Percentiles rank a stretch among this genome's conserved stretches.
Conservation (phyloP, 202 grass and related monocot species). For the Schoenoplectus triqueter region DNA sequence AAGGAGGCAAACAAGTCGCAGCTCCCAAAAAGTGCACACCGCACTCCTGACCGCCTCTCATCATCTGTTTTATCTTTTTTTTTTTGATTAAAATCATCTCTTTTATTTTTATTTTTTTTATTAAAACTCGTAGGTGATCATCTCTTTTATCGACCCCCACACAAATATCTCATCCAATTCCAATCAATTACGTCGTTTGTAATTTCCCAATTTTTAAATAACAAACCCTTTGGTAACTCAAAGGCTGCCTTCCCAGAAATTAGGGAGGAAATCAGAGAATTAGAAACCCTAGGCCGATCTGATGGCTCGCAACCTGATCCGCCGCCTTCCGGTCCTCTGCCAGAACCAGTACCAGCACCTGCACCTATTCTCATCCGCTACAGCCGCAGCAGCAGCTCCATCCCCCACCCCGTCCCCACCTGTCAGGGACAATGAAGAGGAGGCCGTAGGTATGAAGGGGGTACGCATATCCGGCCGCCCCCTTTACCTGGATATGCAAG, state of each 20-base stretch:
- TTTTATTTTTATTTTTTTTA: too few species aligned
- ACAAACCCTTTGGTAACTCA: neutral
- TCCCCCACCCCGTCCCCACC: neutral
- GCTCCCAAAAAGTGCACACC: neutral
- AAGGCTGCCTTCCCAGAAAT: constrained; percentile 5
- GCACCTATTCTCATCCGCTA: constrained; percentile 26
- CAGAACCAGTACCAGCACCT: constrained; percentile 13
- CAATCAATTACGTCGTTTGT: neutral
- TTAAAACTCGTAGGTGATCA: neutral
- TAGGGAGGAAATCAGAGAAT: constrained; percentile 18
- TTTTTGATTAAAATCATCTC: too few species aligned
- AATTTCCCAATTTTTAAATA: constrained; percentile 13
- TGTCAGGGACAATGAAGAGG: constrained; percentile 35
- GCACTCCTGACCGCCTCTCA: neutral
- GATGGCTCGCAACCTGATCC: constrained; percentile 40
- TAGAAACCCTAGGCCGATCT: constrained; percentile 20
- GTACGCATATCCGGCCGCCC: constrained; percentile 75
- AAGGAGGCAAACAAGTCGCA: neutral
- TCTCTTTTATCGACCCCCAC: neutral
- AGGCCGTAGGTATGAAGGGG: constrained; percentile 57
- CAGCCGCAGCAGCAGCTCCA: neutral
- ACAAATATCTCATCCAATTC: constrained; percentile 24
- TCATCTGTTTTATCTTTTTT: constrained; percentile 1
- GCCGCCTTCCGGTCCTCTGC: constrained; percentile 30
- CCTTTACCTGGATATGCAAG: constrained; percentile 66